These are phyloP conservation scores for Phialocephala sp. DNA, from an alignment of 2,329 filamentous ascomycete genomes.

Conservation along the genomic window DNA sequence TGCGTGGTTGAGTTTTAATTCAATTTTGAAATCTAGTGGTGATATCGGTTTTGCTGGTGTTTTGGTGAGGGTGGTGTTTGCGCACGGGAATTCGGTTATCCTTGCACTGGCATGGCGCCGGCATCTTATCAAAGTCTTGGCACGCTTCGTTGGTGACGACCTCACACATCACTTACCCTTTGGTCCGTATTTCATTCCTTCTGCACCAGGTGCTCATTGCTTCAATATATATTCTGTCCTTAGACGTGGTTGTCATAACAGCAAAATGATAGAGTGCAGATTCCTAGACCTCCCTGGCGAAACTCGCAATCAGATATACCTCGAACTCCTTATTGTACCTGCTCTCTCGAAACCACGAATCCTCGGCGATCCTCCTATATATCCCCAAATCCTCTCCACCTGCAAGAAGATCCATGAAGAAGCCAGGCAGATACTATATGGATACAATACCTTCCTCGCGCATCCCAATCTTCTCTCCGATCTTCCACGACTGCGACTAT, in stretches of 20 bases:
- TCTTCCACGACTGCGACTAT: conserved; percentile 49
- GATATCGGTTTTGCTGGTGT: too few species aligned
- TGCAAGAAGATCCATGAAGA: conserved; percentile 35
- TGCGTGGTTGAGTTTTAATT: too few species aligned
- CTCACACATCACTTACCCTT: conserved; percentile 6
- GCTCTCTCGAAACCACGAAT: conserved; percentile 26
- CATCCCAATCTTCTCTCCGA: conserved; percentile 52
- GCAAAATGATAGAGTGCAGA: conserved; percentile 25
- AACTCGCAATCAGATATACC: conserved; percentile 64
- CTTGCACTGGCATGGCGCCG: conserved; percentile 7
- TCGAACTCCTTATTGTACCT: conserved; percentile 38
- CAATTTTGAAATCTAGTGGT: too few species aligned
- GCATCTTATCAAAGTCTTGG: conserved; percentile 3
- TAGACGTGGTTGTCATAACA: neutral
- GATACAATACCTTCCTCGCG: conserved; percentile 55
- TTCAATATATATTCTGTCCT: neutral
- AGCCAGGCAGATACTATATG: conserved; percentile 51
- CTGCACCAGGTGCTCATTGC: neutral
- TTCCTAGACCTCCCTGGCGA: conserved; percentile 58
- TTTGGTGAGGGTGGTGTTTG: too few species aligned
- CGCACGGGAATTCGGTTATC: too few species aligned
- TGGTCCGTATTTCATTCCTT: conserved; percentile 8
- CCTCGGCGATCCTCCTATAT: conserved; percentile 39
- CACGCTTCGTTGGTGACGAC: neutral
- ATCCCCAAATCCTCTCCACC: conserved; percentile 37